A percentile compares a stretch with the other conserved stretches of the same genome.
phyloP scores from a whole-genome alignment of 805 yeast genomes.

The Saturnispora ahearnii region DNA sequence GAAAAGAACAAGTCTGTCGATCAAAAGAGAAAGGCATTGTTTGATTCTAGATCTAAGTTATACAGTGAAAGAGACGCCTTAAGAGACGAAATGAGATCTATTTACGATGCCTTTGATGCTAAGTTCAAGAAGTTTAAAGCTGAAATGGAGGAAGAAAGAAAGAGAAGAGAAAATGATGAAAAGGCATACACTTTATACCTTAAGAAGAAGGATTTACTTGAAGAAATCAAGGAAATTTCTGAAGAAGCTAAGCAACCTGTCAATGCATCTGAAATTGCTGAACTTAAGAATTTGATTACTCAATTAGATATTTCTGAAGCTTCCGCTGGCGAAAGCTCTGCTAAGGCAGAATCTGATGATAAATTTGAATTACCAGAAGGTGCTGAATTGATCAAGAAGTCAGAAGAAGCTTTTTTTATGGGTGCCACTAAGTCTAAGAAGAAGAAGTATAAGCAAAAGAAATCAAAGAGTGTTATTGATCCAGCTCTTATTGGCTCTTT shows the following conservation, averaged over 20 bases:
- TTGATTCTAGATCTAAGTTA: constrained; percentile 56
- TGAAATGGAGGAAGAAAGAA: constrained; percentile 58
- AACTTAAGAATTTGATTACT: constrained; percentile 62
- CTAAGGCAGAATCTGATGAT: constrained; percentile 35
- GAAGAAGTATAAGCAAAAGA: constrained; percentile 36
- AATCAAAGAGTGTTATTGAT: constrained; percentile 52
- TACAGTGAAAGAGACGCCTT: constrained; percentile 61
- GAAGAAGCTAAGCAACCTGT: constrained; percentile 73
- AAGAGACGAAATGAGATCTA: constrained; percentile 56
- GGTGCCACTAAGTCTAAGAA: constrained; percentile 39
- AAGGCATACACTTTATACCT: constrained; percentile 41
- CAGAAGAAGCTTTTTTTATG: constrained; percentile 45
- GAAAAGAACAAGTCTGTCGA: constrained; percentile 49
- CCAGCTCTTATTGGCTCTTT: constrained; percentile 71
- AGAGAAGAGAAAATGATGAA: constrained; percentile 61
- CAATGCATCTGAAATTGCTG: constrained; percentile 64
- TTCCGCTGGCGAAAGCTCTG: constrained; percentile 8
- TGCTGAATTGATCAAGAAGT: constrained; percentile 52
- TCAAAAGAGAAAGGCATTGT: constrained; percentile 57
- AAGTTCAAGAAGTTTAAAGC: constrained; percentile 64
- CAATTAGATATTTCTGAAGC: constrained; percentile 69
- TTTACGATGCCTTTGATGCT: constrained; percentile 66
- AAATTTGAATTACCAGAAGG: constrained; percentile 47
- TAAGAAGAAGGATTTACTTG: constrained; percentile 40
- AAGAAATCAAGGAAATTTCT: constrained; percentile 63